These are phyloP conservation scores for Oenanthe javanica DNA, from an alignment of 140 eudicot species.

Conservation along the genomic window DNA sequence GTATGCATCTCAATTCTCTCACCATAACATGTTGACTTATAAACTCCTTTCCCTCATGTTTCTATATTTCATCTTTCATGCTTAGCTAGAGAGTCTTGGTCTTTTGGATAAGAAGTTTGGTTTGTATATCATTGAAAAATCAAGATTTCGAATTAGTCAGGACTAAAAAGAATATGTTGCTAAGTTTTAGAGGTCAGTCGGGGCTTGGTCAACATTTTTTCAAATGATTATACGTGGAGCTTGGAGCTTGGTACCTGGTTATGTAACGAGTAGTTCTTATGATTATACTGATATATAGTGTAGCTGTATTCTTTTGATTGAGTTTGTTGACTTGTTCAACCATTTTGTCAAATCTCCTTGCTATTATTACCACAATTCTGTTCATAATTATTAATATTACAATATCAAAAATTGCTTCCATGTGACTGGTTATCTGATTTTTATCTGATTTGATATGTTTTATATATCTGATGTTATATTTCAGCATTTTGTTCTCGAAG, in stretches of 20 bases:
- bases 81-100: too few relatives aligned
- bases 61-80: not conserved
- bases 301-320: not conserved
- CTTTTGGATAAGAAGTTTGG: too few relatives aligned
- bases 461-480: not conserved
- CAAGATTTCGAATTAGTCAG: too few relatives aligned
- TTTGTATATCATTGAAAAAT: too few relatives aligned
- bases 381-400: not conserved
- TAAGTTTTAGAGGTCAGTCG: too few relatives aligned
- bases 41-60: not conserved
- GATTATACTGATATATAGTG: not conserved
- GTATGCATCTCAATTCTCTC: not conserved
- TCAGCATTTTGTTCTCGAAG: constrained; percentile 87
- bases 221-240: too few relatives aligned
- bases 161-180: too few relatives aligned
- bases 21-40: not conserved
- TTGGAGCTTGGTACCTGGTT: too few relatives aligned
- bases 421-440: not conserved
- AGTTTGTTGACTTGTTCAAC: not conserved
- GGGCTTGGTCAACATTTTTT: too few relatives aligned
- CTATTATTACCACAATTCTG: not conserved
- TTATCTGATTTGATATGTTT: not conserved
- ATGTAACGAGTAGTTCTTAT: too few relatives aligned
- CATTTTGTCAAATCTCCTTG: not conserved
- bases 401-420: not conserved